Evolutionary conservation across 83 land plant species (phyloP), one percentile per base, ranked within the genome.

Genomic region (Larix sibirica): DNA sequence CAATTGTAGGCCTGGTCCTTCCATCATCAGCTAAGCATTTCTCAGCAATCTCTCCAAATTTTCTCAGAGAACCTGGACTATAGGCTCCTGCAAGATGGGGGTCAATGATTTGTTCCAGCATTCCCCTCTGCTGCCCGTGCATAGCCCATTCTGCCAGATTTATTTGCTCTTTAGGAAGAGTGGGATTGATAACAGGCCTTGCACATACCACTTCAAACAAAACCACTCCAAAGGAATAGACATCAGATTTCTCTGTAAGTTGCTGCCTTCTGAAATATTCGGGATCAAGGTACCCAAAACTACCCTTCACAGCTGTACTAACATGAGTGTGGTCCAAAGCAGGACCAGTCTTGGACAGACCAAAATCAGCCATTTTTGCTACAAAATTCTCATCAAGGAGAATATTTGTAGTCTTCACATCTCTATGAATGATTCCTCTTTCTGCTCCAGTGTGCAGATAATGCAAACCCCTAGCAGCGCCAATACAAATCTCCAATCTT

Each of bases 391-490:
- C 90, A 62, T 89, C 91, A 5, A 89, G 83, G 26, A 89, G 83
- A 44, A 89, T 88, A 61, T 89, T 89, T n/a, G 90, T 89, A 6
- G 90, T 88, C 18, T 87, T 89, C 18, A 89, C 91, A 54, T 89
- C 91, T 18, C 91, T 54, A 54, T 89, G 91, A 31, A 89, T 88
- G 31, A 89, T 80, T 13, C 87, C 91, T 21, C 73, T 66, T 50
- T 84, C 90, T 20, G 91, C 90, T 23, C 91, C 91, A 7, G 91
- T 89, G 79, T 89, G 91, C 12, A 89, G 91, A 70, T 89, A 89
- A 64, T 89, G 91, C 42, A 89, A 69, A 1, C 91, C 91, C 23
- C 91, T 81, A 2, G 91, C 90, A 3, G 91, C 91, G 1, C 91
- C 91, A 13, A 89, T 84, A 47, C 90, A 85, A 21, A 89, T 89